Conservation (phyloP, 495 filamentous ascomycete genomes). For the Aspergillus coremiiformis region DNA sequence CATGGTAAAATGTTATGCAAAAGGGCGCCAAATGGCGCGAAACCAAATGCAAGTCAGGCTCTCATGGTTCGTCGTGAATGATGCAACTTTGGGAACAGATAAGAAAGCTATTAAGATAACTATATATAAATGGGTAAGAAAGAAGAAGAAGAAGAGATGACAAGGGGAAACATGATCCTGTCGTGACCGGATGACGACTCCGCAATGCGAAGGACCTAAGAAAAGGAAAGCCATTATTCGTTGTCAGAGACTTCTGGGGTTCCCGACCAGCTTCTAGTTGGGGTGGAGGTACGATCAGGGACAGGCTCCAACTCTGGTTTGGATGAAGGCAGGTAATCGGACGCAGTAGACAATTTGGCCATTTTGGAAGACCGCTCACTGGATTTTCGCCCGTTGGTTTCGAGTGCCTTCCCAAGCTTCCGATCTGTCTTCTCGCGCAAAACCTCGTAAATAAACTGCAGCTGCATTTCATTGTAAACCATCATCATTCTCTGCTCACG, state of each 20-base stretch:
- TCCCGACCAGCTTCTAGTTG: conserved; percentile 25
- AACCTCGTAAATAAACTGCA: conserved; percentile 84
- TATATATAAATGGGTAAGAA: conserved; percentile 5
- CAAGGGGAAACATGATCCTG: neutral
- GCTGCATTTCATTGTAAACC: conserved; percentile 88
- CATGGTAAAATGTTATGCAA: conserved; percentile 26
- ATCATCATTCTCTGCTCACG: conserved; percentile 89
- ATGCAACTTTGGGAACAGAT: conserved; percentile 5
- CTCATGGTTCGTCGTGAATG: conserved; percentile 15
- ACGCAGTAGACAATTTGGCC: conserved; percentile 31
- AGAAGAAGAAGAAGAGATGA: too few species aligned
- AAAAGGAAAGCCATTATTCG: conserved; percentile 19
- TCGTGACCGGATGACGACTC: neutral
- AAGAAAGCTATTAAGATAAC: conserved; percentile 6
- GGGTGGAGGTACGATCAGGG: conserved; percentile 21
- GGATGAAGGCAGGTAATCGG: conserved; percentile 25
- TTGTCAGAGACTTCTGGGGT: conserved; percentile 30
- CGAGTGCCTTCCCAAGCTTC: conserved; percentile 35
- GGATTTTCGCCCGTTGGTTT: conserved; percentile 17
- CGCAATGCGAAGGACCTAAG: neutral
- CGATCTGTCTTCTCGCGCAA: conserved; percentile 62
- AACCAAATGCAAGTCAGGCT: conserved; percentile 10
- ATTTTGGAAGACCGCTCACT: conserved; percentile 37
- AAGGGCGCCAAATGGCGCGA: conserved; percentile 11
- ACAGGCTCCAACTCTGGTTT: conserved; percentile 37